Evolutionary conservation across 192 early-diverging fungal species (phyloP), one percentile per base, ranked within the genome.

Genomic region (Backusella westeae): DNA sequence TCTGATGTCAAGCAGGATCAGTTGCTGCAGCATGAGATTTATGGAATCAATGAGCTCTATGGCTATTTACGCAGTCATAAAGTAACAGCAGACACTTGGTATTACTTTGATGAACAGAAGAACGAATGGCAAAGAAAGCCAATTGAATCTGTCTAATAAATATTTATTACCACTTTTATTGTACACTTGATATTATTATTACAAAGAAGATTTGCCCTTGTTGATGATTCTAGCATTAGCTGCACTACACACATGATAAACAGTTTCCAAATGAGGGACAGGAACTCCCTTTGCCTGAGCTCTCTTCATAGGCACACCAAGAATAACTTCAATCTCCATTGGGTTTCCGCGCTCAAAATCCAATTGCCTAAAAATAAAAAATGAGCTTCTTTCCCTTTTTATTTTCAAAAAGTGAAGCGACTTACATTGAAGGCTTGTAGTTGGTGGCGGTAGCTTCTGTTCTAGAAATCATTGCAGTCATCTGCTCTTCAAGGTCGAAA

Each of bases 341-440:
- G 84, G 86, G n/a, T 77, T 39, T 17, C 81, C 81, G 21, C 83
- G 75, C 42, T 84, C 86, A n/a, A 77, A 68, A 74, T 84, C 83
- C 12, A 87, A 49, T 46, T 81, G 81, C 82, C 80, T 81, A 59
- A 4, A 71, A 10, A 14, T 29, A 26, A 42, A 44, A 42, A 39
- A 44, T 67, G 63, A 32, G 41, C 15, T 6, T n/a, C 0, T 19
- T 19, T 23, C 73, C 8, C 9, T 26, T 23, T 53, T 63, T 3
- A 4, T 4, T 59, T 12, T 29, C n/a, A 56, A 56, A 56, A 56
- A 56, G 4, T 29, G 3, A 69, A 52, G 44, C 23, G 7, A 49
- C 67, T 76, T 81, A 75, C 80, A 81, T 81, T 56, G 76, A 78
- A 36, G 87, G 80, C 75, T 86, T 88, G 71, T 86, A 86, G 23